Evolutionary conservation across 176 grass and related monocot species (phyloP), one percentile per base, ranked within the genome.

Genomic region (Triticum urartu): DNA sequence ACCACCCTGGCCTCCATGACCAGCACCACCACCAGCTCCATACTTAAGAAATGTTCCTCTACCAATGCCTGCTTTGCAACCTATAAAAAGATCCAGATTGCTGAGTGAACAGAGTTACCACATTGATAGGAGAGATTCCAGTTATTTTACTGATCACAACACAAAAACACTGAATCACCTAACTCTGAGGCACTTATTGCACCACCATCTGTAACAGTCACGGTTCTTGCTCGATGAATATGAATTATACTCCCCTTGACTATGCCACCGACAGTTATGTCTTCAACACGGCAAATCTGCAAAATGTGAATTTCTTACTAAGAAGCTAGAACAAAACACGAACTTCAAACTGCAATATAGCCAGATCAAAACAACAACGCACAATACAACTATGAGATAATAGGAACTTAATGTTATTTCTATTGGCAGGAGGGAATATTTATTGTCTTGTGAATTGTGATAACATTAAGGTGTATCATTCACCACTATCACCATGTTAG

Each of bases 201-300:
- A 80, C 97, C 97, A 83, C 92, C 42, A 52, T 82, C 85, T 73
- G 82, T 72, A 87, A 98, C 79, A 9, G 86, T 92, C 35, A 98
- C 92, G 64, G 97, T 98, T 89, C 93, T 98, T 83, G 97, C 97
- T 85, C 97, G 92, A 81, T 98, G 97, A 83, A 98, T 98, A 79
- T 98, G 93, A 80, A 98, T 91, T 83, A 98, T 92, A 88, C 92
- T 98, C 79, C 97, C 97, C 80, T 75, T 94, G 68, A 98, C 78
- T 82, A 87, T 39, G 75, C 97, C 97, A 88, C 89, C 87, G 45
- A 98, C 72, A 75, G 66, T 98, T 87, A 98, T 88, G 62, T 94
- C 97, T 85, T 98, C 97, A 92, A 98, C 97, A 86, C 92, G 90
- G 81, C 97, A 98, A 64, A 98, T 98, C 97, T 98, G 80, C 63